phyloP scores from a whole-genome alignment of 805 yeast species.

The Zygosaccharomyces pseudorouxii region DNA sequence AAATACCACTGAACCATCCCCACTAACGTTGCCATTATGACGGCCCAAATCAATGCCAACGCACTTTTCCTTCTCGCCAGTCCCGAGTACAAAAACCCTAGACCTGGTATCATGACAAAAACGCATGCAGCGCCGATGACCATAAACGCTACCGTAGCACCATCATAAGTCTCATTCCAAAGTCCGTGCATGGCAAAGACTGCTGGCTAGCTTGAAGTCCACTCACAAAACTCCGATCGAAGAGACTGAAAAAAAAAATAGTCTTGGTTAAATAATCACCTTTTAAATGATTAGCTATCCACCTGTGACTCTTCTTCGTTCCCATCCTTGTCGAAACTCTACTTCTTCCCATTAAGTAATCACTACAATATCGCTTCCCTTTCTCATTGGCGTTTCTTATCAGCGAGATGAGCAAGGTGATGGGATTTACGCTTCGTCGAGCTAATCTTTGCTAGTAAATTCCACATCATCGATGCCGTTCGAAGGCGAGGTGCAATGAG shows the following conservation, averaged over 20 bases:
- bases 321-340: neutral
- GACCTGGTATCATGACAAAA: constrained; percentile 90
- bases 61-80: constrained; percentile 89
- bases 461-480: constrained; percentile 2
- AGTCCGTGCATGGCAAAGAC: constrained; percentile 7
- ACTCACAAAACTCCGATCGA: neutral
- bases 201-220: neutral
- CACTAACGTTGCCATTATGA: constrained; percentile 65
- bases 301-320: neutral
- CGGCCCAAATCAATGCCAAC: constrained; percentile 75
- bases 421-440: constrained; percentile 2
- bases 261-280: neutral
- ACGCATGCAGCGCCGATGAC: constrained; percentile 65
- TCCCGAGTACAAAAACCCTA: constrained; percentile 89
- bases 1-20: constrained; percentile 91
- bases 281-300: neutral
- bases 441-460: neutral
- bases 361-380: neutral
- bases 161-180: constrained; percentile 40
- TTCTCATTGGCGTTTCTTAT: constrained; percentile 5
- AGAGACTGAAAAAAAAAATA: neutral
- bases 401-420: constrained; percentile 3
- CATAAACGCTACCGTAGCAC: constrained; percentile 47
- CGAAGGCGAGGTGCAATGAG: constrained; percentile 2
- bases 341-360: neutral